Base-by-base conservation (phyloP, 2,329 filamentous ascomycete species). In the Cladosporium velox region DNA sequence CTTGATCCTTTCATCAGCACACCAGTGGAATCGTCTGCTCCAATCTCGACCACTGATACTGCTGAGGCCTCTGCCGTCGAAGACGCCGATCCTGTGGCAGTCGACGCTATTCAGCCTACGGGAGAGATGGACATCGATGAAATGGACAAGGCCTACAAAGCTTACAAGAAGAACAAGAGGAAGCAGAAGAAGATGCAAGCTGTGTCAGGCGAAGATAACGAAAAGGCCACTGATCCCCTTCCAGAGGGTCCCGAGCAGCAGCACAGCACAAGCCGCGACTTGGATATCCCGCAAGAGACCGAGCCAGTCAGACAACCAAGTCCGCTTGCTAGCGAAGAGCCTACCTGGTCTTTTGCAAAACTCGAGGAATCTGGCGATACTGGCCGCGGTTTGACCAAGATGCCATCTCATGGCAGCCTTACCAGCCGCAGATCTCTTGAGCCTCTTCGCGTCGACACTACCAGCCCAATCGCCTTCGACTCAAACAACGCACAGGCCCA, bases 91-190 rank as follows among this genome's bases (percentile, higher is more conserved):
- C 28, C 64, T 24, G 32, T 30, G 35, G 18, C 41, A 24, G 21
- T 15, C 10, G 28, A 58, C 35, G 57, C 47, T 11, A 54, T 70
- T 15, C 68, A 67, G 21, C 65, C 66, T 7, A 68, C 72, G n/a
- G 54, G 62, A 18, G 74, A 75, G 30, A 72, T 74, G 69, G 74
- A 76, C 58, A 70, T 76, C n/a, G 74, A 76, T 35, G 74, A 75
- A n/a, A 75, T 75, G 73, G 73, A 75, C 65, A 68, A 72, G 41
- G 72, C 72, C 3, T 76, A 75, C 67, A 72, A 69, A 51, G 71
- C 71, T 26, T 76, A 74, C 70, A 76, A 73, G 69, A 76, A 73
- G 66, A 75, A 75, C 49, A 70, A 72, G 28, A 72, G 73, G 49
- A 70, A 74, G 51, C 71, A 73, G 63, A 72, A 73, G 60, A 76